Evolutionary conservation across 2,329 filamentous ascomycete species (phyloP).

Genomic region (Sarocladium kiliense): DNA sequence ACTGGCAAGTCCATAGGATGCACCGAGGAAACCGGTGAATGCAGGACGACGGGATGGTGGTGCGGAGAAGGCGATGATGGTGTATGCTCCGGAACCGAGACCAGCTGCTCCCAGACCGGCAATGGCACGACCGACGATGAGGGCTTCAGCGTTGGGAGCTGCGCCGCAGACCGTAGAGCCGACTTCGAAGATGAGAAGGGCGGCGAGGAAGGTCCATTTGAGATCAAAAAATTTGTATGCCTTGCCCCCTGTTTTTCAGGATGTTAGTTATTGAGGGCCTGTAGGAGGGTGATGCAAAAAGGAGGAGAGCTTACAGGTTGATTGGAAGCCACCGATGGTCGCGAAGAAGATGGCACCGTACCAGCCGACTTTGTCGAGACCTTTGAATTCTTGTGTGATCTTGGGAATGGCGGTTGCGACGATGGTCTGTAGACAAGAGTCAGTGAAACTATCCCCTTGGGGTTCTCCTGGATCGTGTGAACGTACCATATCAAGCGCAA

Average conservation of each 20-base stretch:
- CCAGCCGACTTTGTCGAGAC: constrained; percentile 51
- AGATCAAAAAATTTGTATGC: constrained; percentile 48
- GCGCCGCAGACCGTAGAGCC: constrained; percentile 47
- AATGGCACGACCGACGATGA: constrained; percentile 48
- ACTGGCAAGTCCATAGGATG: constrained; percentile 19
- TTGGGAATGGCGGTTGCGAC: constrained; percentile 53
- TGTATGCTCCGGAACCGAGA: constrained; percentile 37
- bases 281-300: constrained; percentile 16
- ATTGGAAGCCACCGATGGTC: constrained; percentile 39
- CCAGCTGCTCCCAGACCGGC: constrained; percentile 41
- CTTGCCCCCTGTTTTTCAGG: constrained; percentile 33
- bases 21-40: constrained; percentile 21
- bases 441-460: background rate
- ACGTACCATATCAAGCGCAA: constrained; percentile 41
- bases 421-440: constrained; percentile 36
- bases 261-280: background rate
- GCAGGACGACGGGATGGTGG: constrained; percentile 17
- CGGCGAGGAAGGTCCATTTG: constrained; percentile 41
- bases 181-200: constrained; percentile 48
- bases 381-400: constrained; percentile 48
- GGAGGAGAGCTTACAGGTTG: constrained; percentile 28
- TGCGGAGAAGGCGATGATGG: constrained; percentile 35
- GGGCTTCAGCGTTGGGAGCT: constrained; percentile 38
- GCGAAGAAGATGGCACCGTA: constrained; percentile 53
- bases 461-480: background rate